Conservation (phyloP, 164 flowering plant species). For the Piper betle region DNA sequence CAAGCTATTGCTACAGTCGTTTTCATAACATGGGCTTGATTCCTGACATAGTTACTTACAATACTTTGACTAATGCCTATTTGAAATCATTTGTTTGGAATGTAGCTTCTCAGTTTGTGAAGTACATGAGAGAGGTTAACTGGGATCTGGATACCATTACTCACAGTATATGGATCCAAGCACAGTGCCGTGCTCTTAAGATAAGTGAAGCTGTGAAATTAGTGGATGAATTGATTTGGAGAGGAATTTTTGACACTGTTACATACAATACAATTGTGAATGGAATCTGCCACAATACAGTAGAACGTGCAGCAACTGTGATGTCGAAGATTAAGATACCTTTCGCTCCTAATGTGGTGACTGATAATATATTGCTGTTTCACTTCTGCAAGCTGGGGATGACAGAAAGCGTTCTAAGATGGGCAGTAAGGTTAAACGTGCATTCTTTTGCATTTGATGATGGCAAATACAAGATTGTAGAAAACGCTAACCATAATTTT, state of each 20-base stretch:
- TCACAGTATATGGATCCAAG: constrained; percentile 60
- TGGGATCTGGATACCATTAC: constrained; percentile 69
- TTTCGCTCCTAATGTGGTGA: constrained; percentile 66
- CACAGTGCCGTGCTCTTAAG: constrained; percentile 34
- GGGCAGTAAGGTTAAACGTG: constrained; percentile 58
- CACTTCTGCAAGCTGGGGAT: constrained; percentile 66
- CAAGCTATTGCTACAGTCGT: constrained; percentile 36
- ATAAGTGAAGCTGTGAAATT: constrained; percentile 51
- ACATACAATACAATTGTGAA: constrained; percentile 79
- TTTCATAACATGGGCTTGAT: constrained; percentile 43
- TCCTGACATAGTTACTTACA: constrained; percentile 75
- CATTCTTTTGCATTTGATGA: constrained; percentile 51
- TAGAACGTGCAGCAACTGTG: constrained; percentile 65
- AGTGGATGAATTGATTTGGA: constrained; percentile 58
- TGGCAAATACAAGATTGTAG: constrained; percentile 39
- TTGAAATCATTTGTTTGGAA: constrained; percentile 53
- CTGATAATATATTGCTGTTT: constrained; percentile 59
- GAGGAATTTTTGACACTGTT: constrained; percentile 55
- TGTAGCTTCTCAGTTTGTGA: constrained; percentile 36
- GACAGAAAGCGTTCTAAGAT: constrained; percentile 54
- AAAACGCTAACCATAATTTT: constrained; percentile 29
- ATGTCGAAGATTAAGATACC: constrained; percentile 75
- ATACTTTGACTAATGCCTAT: constrained; percentile 70
- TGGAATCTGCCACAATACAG: constrained; percentile 55
- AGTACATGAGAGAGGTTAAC: constrained; percentile 39